Conservation (phyloP, 208 protist species). For the Leishmania tropica region DNA sequence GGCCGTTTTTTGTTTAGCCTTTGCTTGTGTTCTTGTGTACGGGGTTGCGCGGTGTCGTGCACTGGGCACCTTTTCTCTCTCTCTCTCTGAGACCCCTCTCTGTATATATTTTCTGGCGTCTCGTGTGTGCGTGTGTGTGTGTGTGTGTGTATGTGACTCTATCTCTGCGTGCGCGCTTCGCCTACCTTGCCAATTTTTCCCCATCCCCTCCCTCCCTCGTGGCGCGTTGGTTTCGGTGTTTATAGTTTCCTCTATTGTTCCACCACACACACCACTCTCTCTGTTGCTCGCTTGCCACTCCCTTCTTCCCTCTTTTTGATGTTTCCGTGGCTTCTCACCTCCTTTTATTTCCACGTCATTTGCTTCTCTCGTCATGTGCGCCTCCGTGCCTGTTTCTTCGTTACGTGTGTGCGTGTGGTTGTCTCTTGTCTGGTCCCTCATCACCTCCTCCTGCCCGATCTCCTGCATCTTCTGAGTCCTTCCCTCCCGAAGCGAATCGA, state of each 20-base stretch:
- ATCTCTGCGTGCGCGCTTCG: background rate
- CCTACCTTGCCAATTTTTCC: background rate
- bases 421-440: background rate
- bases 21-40: background rate
- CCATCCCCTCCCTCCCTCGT: background rate
- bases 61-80: background rate
- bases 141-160: background rate
- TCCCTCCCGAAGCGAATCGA: background rate
- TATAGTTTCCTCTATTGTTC: background rate
- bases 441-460: background rate
- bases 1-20: background rate
- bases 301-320: background rate
- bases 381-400: background rate
- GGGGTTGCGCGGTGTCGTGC: background rate
- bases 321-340: background rate
- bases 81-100: background rate
- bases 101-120: background rate
- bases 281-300: background rate
- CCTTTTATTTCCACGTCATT: background rate
- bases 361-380: background rate
- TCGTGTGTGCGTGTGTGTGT: background rate
- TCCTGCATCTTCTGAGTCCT: background rate
- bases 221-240: background rate
- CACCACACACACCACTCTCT: background rate
- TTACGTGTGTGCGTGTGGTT: background rate